These are phyloP conservation scores for Colletotrichum orchidophilum DNA, from an alignment of 2,329 filamentous ascomycete species.

Conservation along the genomic window DNA sequence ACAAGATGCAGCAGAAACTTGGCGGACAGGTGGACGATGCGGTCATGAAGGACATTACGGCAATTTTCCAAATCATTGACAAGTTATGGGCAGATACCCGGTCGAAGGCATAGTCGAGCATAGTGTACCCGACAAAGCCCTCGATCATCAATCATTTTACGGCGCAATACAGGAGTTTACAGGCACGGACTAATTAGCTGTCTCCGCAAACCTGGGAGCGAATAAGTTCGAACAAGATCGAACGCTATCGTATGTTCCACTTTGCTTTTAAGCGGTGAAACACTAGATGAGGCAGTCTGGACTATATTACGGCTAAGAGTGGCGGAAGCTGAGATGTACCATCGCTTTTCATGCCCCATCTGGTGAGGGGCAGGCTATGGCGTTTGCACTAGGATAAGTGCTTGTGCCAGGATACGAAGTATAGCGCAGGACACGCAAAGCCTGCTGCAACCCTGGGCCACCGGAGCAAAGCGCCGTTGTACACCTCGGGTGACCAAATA, in stretches of 20 bases:
- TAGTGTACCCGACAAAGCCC: neutral
- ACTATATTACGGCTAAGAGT: neutral
- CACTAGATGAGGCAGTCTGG: conserved; percentile 8
- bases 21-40: conserved; percentile 76
- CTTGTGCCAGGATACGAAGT: neutral
- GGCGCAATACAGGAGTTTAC: conserved; percentile 15
- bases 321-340: conserved; percentile 7
- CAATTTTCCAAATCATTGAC: conserved; percentile 92
- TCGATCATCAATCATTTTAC: conserved; percentile 1
- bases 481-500: too few species aligned
- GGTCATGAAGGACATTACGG: conserved; percentile 83
- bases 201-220: neutral
- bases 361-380: neutral
- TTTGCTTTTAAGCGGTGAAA: conserved; percentile 27
- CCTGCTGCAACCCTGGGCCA: neutral
- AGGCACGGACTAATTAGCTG: neutral
- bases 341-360: neutral
- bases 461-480: neutral
- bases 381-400: neutral
- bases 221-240: neutral
- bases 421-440: neutral
- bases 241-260: neutral
- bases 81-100: conserved; percentile 76
- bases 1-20: conserved; percentile 94
- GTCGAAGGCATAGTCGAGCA: conserved; percentile 34